Evolutionary conservation across 2,329 filamentous ascomycete genomes (phyloP).

Genomic region (Penicillium sp.): DNA sequence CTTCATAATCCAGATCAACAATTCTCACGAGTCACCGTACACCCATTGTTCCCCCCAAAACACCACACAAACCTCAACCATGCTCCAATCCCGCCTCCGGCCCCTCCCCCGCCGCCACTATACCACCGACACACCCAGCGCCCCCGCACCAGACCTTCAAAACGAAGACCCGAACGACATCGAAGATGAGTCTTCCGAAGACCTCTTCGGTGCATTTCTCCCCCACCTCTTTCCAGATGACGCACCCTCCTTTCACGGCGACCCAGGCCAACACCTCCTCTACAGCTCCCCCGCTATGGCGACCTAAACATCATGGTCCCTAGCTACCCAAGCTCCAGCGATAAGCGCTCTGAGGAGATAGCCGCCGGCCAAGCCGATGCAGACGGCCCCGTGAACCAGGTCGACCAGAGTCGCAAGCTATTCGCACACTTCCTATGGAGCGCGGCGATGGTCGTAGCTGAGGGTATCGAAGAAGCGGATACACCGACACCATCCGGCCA

Average conservation of each 20-base stretch:
- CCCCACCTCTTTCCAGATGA: constrained; percentile 56
- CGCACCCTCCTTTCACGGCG: constrained; percentile 52
- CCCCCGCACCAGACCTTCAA: constrained; percentile 16
- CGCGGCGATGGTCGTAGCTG: constrained; percentile 45
- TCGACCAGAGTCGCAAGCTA: constrained; percentile 49
- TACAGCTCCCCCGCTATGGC: constrained; percentile 47
- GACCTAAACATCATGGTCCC: constrained; percentile 42
- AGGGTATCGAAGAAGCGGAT: constrained; percentile 39
- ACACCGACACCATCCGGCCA: neutral
- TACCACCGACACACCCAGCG: constrained; percentile 8
- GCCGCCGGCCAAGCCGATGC: constrained; percentile 10
- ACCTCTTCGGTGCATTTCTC: constrained; percentile 54
- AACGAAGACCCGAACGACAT: constrained; percentile 15
- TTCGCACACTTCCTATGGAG: constrained; percentile 62
- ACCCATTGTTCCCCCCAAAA: neutral
- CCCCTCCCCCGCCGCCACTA: constrained; percentile 28
- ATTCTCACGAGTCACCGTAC: neutral
- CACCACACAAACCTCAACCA: constrained; percentile 5
- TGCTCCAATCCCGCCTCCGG: constrained; percentile 33
- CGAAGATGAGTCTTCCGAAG: constrained; percentile 41
- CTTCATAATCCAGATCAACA: neutral
- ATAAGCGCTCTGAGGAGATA: constrained; percentile 19
- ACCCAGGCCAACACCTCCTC: constrained; percentile 49
- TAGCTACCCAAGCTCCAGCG: constrained; percentile 41
- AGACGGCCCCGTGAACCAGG: constrained; percentile 15